A percentile compares a stretch with the other conserved stretches of the same genome.
Evolutionary conservation across 2,329 filamentous ascomycete species (phyloP).

Genomic region (Knufia petricola): DNA sequence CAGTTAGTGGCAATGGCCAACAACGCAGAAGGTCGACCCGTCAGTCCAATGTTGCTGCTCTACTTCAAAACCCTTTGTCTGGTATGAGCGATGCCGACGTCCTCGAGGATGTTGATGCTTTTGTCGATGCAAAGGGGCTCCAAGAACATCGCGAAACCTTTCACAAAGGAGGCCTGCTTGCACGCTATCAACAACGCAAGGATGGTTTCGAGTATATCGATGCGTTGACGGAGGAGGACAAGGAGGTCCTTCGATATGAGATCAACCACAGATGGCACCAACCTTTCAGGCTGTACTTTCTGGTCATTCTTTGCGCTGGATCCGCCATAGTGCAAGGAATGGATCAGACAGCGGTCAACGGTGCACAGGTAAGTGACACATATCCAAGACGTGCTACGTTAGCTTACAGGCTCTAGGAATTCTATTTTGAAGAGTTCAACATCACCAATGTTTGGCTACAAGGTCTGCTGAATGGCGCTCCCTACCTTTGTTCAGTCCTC

Average conservation of each 20-base stretch:
- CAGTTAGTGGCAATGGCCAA: not conserved
- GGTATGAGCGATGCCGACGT: conserved; percentile 44
- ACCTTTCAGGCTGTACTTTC: conserved; percentile 29
- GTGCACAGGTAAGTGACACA: conserved; percentile 34
- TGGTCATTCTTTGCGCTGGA: conserved; percentile 34
- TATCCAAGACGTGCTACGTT: too few species aligned
- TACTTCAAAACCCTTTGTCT: conserved; percentile 42
- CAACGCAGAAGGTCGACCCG: conserved; percentile 4
- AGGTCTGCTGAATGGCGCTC: conserved; percentile 36
- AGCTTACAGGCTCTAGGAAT: conserved; percentile 8
- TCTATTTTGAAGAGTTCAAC: conserved; percentile 9
- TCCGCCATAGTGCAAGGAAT: conserved; percentile 36
- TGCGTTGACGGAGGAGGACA: conserved; percentile 28
- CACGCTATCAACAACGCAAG: conserved; percentile 38
- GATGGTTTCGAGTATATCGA: conserved; percentile 38
- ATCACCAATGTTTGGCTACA: conserved; percentile 31
- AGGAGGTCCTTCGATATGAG: conserved; percentile 28
- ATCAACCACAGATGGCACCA: conserved; percentile 29
- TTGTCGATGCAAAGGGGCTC: conserved; percentile 30
- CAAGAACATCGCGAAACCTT: conserved; percentile 27
- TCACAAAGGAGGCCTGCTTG: conserved; percentile 24
- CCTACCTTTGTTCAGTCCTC: conserved; percentile 56
- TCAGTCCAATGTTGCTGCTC: conserved; percentile 9
- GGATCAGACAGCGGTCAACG: conserved; percentile 38
- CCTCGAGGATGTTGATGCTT: conserved; percentile 33